Evolutionary conservation across 225 moss, liverwort and hornwort species (phyloP).

Genomic region (Pleurozium schreberi): DNA sequence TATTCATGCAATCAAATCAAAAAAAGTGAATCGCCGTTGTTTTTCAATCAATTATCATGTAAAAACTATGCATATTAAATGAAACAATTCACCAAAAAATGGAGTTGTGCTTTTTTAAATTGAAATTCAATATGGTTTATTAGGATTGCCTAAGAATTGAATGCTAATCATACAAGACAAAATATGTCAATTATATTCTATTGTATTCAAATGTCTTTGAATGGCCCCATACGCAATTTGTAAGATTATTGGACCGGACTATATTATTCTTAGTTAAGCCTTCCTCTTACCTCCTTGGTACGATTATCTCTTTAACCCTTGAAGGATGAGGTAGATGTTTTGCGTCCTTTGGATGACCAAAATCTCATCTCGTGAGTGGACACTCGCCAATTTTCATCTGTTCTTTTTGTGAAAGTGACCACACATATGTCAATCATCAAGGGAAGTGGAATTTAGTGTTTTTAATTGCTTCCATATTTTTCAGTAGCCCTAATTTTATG

Average conservation of each 20-base stretch:
- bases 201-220: not conserved
- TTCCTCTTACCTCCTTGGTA: not conserved
- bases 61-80: not conserved
- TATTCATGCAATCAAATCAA: not conserved
- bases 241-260: not conserved
- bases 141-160: not conserved
- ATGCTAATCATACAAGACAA: not conserved
- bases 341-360: no score
- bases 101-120: not conserved
- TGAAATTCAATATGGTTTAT: no score
- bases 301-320: no score
- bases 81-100: not conserved
- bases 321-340: no score
- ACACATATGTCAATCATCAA: no score
- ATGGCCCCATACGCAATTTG: not conserved
- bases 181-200: not conserved
- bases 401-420: no score
- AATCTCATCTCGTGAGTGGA: no score
- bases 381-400: no score
- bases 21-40: no score
- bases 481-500: no score
- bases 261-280: not conserved
- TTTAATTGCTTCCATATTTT: no score
- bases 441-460: no score
- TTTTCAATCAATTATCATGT: not conserved